Conservation (phyloP, 345 rosid genomes). For the Sonneratia caseolaris region DNA sequence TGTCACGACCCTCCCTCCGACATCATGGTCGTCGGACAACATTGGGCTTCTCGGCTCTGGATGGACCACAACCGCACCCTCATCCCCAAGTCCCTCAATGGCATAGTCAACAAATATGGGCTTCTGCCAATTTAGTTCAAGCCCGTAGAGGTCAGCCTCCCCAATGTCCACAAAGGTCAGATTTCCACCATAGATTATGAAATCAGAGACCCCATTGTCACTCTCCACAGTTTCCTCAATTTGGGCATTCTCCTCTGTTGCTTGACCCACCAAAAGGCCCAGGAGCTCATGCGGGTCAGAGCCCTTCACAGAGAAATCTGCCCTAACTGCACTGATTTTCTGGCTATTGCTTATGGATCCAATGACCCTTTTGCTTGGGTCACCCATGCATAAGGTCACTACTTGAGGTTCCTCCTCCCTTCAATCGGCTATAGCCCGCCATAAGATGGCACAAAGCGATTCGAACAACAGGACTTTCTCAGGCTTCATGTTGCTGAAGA, state of each 20-base stretch:
- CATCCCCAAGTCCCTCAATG: conserved; percentile 51
- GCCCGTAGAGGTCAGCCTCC: conserved; percentile 27
- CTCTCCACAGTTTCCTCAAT: conserved; percentile 32
- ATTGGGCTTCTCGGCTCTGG: conserved; percentile 13
- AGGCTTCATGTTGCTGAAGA: neutral
- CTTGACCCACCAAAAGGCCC: conserved; percentile 14
- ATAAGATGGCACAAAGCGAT: conserved; percentile 35
- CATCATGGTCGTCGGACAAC: neutral
- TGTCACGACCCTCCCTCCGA: conserved; percentile 12
- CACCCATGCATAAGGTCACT: conserved; percentile 42
- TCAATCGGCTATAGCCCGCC: conserved; percentile 48
- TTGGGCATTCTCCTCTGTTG: conserved; percentile 30
- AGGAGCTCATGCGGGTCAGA: conserved; percentile 25
- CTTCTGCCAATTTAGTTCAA: conserved; percentile 30
- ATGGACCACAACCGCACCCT: conserved; percentile 42
- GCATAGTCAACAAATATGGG: conserved; percentile 31
- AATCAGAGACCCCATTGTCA: conserved; percentile 37
- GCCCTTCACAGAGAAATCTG: conserved; percentile 19
- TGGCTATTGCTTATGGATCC: conserved; percentile 25
- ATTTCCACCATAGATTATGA: conserved; percentile 50
- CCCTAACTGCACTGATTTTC: conserved; percentile 27
- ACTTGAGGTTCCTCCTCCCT: conserved; percentile 26
- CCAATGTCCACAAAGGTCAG: conserved; percentile 50
- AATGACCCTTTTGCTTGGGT: conserved; percentile 13
- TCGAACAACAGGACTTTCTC: conserved; percentile 32